phyloP scores from a whole-genome alignment of 2,329 filamentous ascomycete genomes.

The Dactylella cylindrospora region DNA sequence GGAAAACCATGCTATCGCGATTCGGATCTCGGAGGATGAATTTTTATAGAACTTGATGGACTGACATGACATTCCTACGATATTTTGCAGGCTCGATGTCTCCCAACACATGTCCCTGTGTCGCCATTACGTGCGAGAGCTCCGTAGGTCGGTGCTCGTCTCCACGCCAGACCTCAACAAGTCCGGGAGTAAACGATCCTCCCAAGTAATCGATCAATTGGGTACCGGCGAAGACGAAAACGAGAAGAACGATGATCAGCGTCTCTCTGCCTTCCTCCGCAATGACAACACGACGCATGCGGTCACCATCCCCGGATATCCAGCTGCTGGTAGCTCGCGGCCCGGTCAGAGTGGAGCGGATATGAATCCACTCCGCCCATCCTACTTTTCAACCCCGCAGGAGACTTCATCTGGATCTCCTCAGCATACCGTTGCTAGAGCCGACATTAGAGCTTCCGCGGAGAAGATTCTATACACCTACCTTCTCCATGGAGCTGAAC shows the following conservation, averaged over 20 bases:
- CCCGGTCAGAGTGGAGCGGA: conserved; percentile 49
- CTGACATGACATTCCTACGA: not conserved
- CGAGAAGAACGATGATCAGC: conserved; percentile 78
- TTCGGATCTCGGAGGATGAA: not conserved
- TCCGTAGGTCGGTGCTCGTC: conserved; percentile 87
- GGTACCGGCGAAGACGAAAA: conserved; percentile 69
- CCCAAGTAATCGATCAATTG: conserved; percentile 71
- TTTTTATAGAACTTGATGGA: not conserved
- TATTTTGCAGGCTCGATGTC: conserved; percentile 80
- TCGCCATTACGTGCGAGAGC: conserved; percentile 92
- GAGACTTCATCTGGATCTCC: conserved; percentile 75
- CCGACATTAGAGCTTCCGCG: conserved; percentile 87
- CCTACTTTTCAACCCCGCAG: conserved; percentile 64
- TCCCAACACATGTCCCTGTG: conserved; percentile 98
- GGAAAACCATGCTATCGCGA: not conserved
- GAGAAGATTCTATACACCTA: conserved; percentile 99
- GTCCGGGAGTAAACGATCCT: conserved; percentile 78
- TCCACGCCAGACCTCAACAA: conserved; percentile 89
- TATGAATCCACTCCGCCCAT: conserved; percentile 55
- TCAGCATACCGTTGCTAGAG: conserved; percentile 77
- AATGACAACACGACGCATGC: conserved; percentile 57
- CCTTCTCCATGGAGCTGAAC: conserved; percentile 87
- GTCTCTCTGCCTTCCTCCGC: conserved; percentile 86
- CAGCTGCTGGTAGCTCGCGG: conserved; percentile 59
- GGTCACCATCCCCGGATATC: conserved; percentile 54